Evolutionary conservation across 805 yeast species (phyloP), one percentile per base, ranked within the genome.

Genomic region (Ogataea neopini): DNA sequence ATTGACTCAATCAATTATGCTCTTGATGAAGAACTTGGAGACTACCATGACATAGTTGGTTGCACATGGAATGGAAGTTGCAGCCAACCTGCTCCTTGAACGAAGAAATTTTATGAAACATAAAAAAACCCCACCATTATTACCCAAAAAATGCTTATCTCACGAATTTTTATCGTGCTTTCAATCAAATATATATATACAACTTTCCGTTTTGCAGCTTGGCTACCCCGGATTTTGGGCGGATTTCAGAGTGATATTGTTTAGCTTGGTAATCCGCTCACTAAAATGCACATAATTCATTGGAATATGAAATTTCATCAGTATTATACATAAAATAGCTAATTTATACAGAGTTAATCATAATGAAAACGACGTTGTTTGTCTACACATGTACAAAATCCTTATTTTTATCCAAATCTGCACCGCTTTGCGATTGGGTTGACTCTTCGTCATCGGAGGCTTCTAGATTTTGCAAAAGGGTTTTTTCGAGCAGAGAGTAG

Each of bases 11-110:
- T 53, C 26, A 51, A 45, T 34, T 53, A 49, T 38, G 56, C 54
- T 14, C 53, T 56, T 33, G 57, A 56, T 35, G 59, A 55, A 25
- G 59, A 56, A 40, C 49, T 50, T n/a, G 52, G 50, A 1, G 50
- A 46, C 20, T 53, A 47, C 35, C 38, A 47, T 34, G 53, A 52
- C 23, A 36, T 52, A 18, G 46, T 49, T n/a, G 48, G 48, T n/a
- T 43, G 52, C 36, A 29, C 41, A 3, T 52, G 56, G 54, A 45
- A 45, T 35, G 32, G 47, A n/a, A 39, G 43, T 14, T 37, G 47
- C 43, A 44, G 43, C 13, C 43, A 44, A 30, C 47, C 43, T 3
- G 42, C 42, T 28, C 36, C 47, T 30, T 37, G 19, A 18, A 13
- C 11, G 30, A 28, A 10, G 14, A 28, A 28, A 13, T 6, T 10